phyloP scores from a whole-genome alignment of 768 basidiomycete genomes.

The Lentinula boryana region DNA sequence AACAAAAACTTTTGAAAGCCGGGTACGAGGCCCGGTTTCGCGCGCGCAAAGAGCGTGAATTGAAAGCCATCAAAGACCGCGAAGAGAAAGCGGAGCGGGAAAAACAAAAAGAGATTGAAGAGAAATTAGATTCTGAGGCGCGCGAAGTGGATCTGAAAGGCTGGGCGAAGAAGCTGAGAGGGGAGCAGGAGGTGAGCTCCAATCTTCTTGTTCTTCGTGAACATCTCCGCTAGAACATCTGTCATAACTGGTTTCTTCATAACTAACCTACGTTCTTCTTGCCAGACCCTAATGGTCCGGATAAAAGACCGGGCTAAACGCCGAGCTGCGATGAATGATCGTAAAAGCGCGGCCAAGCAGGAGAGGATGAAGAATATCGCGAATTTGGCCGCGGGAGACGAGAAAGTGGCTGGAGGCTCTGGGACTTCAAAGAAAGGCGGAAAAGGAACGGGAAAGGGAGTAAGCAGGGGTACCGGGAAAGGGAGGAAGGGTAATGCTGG shows the following conservation, averaged over 20 bases:
- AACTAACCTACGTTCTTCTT: slow-evolving; percentile 4
- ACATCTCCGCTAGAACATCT: too few species aligned
- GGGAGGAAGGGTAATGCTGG: slow-evolving; percentile 80
- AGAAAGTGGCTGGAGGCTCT: not conserved
- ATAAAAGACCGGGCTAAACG: slow-evolving; percentile 81
- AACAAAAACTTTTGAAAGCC: slow-evolving; percentile 88
- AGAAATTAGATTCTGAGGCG: slow-evolving; percentile 68
- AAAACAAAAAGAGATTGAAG: slow-evolving; percentile 69
- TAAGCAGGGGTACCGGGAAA: slow-evolving; percentile 64
- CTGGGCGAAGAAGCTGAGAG: slow-evolving; percentile 71
- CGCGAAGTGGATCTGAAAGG: slow-evolving; percentile 61
- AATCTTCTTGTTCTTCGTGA: not conserved
- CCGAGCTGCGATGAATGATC: slow-evolving; percentile 77
- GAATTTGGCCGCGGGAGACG: slow-evolving; percentile 80
- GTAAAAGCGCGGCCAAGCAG: slow-evolving; percentile 94
- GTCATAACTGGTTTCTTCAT: too few species aligned
- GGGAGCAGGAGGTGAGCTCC: slow-evolving; percentile 68
- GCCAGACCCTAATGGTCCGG: slow-evolving; percentile 68
- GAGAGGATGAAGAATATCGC: slow-evolving; percentile 96
- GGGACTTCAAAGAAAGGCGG: not conserved
- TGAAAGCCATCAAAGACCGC: slow-evolving; percentile 72
- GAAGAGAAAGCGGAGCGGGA: slow-evolving; percentile 54
- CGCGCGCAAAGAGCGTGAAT: slow-evolving; percentile 56
- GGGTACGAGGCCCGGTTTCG: slow-evolving; percentile 88
- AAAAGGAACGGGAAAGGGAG: not conserved